Evolutionary conservation across 2,329 filamentous ascomycete species (phyloP), one percentile per base, ranked within the genome.

Genomic region (Colletotrichum godetiae): DNA sequence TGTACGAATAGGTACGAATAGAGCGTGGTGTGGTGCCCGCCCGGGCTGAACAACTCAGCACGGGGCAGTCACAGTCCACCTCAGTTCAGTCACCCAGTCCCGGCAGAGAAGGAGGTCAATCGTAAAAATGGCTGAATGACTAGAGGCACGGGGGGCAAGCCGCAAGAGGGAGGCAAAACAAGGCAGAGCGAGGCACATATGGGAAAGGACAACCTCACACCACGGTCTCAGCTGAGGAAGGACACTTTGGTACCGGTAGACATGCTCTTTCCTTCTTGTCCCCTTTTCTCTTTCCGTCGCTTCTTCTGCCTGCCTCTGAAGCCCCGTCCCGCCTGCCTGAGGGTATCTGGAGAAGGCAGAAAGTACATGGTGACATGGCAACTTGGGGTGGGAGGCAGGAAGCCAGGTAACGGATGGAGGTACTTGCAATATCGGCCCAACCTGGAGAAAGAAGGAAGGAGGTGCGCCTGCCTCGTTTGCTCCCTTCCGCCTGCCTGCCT

Each of bases 91-190:
- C 35, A 37, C 11, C 15, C 37, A 49, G 42, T 8, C 42, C 7
- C 7, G 42, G 42, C 42, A 49, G 42, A 49, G 42, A 49, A 49
- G 42, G 42, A 49, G 19, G 19, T 49, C 42, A 49, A 49, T n/a
- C 42, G 42, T 49, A 49, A 49, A n/a, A 49, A 49, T 49, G 42
- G 42, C 42, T 56, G 53, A 56, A 56, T 56, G 53, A 56, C 53
- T 56, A 56, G 53, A 56, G 53, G 27, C 22, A 58, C 53, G 57
- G 52, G 63, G 35, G 63, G 63, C 62, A 49, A n/a, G n/a, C n/a
- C n/a, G n/a, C n/a, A n/a, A 49, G 42, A 52, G 15, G 46, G 46
- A 35, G 19, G 42, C 42, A 49, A 49, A 49, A 19, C 19, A 49
- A 49, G 42, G 19, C 42, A 49, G 42, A 22, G 42, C 19, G 42